A percentile compares a stretch with the other conserved stretches of the same genome.
phyloP scores from a whole-genome alignment of 169 alveolate genomes.

The Plasmodium inui region DNA sequence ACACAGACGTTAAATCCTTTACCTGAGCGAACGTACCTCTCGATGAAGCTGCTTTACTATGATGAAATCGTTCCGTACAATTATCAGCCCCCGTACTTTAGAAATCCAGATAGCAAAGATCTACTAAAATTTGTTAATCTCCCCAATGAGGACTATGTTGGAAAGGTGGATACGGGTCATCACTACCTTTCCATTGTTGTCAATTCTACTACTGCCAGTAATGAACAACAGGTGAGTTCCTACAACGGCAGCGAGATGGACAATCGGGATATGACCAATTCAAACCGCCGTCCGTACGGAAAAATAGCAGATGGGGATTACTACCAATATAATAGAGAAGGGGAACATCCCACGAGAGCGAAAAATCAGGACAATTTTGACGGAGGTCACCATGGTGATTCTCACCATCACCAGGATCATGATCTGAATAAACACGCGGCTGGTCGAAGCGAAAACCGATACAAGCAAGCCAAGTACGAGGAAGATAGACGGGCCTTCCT shows the following conservation, averaged over 20 bases:
- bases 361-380: neutral
- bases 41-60: conserved; percentile 86
- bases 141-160: conserved; percentile 82
- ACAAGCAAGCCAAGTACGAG: neutral
- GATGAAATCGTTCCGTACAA: conserved; percentile 86
- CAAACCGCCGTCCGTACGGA: neutral
- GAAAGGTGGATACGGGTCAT: conserved; percentile 80
- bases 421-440: neutral
- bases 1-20: conserved; percentile 88
- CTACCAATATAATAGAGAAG: neutral
- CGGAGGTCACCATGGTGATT: neutral
- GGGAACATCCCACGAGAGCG: neutral
- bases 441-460: neutral
- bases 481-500: neutral
- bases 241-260: neutral
- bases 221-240: neutral
- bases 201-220: conserved; percentile 75
- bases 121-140: conserved; percentile 66
- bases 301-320: conserved; percentile 2
- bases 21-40: conserved; percentile 85
- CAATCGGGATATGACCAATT: neutral
- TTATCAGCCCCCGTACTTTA: conserved; percentile 88
- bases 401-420: neutral
- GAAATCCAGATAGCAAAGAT: conserved; percentile 82
- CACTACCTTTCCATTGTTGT: conserved; percentile 78